phyloP scores from a whole-genome alignment of 768 basidiomycete species.

The Leccinum subgranulosum region DNA sequence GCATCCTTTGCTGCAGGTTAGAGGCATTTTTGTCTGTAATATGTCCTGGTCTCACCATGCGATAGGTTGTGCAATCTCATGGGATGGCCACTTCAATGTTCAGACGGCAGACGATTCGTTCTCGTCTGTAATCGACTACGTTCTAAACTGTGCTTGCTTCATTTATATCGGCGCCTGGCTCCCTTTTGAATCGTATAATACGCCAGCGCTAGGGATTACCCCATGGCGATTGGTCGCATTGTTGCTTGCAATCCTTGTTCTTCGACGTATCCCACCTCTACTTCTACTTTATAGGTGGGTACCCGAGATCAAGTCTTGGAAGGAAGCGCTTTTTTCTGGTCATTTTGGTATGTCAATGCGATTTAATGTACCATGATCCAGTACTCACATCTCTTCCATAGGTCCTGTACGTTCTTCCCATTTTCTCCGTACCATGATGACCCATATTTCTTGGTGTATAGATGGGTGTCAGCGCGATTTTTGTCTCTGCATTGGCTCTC shows the following conservation, averaged over 20 bases:
- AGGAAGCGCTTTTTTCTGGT: slow-evolving; percentile 86
- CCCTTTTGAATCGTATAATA: slow-evolving; percentile 58
- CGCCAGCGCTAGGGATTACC: slow-evolving; percentile 53
- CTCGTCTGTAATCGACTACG: slow-evolving; percentile 85
- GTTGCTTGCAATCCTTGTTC: slow-evolving; percentile 60
- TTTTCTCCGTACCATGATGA: background rate
- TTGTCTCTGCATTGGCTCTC: slow-evolving; percentile 75
- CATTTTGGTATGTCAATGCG: slow-evolving; percentile 66
- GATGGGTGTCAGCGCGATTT: slow-evolving; percentile 93
- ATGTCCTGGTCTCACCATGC: background rate
- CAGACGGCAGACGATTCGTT: slow-evolving; percentile 86
- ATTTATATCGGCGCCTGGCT: slow-evolving; percentile 88
- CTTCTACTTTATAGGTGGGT: slow-evolving; percentile 77
- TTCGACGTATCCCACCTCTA: slow-evolving; percentile 81
- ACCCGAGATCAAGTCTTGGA: slow-evolving; percentile 82
- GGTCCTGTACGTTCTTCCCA: slow-evolving; percentile 47
- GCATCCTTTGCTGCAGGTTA: slow-evolving; percentile 83
- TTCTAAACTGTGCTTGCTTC: slow-evolving; percentile 79
- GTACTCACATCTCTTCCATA: slow-evolving; percentile 19
- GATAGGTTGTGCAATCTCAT: slow-evolving; percentile 81
- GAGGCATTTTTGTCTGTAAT: slow-evolving; percentile 3
- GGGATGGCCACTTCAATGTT: slow-evolving; percentile 82
- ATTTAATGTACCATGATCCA: background rate
- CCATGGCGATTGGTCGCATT: slow-evolving; percentile 73
- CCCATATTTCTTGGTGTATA: slow-evolving; percentile 26